Conservation (phyloP, 371 early-diverging fungal genomes). For the Mucor mucedo region DNA sequence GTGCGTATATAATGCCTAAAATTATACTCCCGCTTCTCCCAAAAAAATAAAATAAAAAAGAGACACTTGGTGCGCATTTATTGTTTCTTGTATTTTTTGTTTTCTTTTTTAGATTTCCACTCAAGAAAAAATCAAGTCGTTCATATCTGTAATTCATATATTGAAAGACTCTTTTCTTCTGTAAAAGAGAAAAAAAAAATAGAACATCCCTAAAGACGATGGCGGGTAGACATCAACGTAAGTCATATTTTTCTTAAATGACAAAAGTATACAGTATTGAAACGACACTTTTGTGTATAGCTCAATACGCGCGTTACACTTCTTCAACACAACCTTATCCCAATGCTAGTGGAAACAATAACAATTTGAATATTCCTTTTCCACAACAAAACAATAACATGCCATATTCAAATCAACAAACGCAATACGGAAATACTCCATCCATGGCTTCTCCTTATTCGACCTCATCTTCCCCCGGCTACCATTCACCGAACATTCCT, state of each 20-base stretch:
- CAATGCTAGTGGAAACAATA: constrained; percentile 27
- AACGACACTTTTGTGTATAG: constrained; percentile 20
- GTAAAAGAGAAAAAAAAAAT: not conserved
- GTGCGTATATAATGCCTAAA: not conserved
- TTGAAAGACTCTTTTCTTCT: not conserved
- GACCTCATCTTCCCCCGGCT: constrained; percentile 53
- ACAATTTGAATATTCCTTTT: constrained; percentile 46
- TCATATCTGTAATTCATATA: not conserved
- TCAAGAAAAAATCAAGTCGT: not conserved
- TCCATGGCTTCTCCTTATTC: constrained; percentile 55
- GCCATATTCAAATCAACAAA: constrained; percentile 5
- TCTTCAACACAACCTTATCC: constrained; percentile 37
- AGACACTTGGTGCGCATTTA: not conserved
- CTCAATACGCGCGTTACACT: constrained; percentile 53
- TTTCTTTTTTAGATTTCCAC: not conserved
- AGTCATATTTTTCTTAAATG: constrained; percentile 1
- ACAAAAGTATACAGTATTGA: not conserved
- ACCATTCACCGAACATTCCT: constrained; percentile 47
- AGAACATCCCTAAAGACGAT: constrained; percentile 11
- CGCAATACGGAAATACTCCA: constrained; percentile 32
- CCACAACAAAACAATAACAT: constrained; percentile 28
- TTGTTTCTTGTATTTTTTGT: not conserved
- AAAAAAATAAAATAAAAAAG: not conserved
- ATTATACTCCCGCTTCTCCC: not conserved
- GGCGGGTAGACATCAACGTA: constrained; percentile 41